These are phyloP conservation scores for Bathelium albidoporum DNA, from an alignment of 495 filamentous ascomycete species.

Conservation along the genomic window DNA sequence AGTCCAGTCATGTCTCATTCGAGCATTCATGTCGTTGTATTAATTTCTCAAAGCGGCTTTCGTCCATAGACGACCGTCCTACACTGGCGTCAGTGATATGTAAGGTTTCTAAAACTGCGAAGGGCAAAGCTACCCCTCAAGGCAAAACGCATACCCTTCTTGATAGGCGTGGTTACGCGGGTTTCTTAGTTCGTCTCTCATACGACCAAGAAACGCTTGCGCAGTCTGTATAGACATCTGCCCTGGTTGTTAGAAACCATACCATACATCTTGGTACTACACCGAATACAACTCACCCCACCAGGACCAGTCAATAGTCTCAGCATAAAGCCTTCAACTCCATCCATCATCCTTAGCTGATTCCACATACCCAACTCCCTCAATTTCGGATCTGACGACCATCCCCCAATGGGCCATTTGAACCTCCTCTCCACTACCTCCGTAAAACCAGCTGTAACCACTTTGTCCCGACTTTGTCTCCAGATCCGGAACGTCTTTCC, in stretches of 20 bases:
- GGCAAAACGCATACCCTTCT: not conserved
- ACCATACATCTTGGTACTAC: not conserved
- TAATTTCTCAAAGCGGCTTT: not conserved
- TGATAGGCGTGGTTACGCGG: not conserved
- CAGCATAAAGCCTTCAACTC: conserved; percentile 24
- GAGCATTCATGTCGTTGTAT: not conserved
- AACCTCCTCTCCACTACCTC: conserved; percentile 21
- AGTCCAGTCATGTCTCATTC: not conserved
- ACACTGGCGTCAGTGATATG: not conserved
- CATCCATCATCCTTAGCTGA: conserved; percentile 22
- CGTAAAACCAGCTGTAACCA: conserved; percentile 23
- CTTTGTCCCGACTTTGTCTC: not conserved
- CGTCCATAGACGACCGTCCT: not conserved
- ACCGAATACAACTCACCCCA: not conserved
- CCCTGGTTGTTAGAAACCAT: not conserved
- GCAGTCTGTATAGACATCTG: conserved; percentile 1
- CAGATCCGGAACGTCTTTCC: not conserved
- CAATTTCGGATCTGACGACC: conserved; percentile 22
- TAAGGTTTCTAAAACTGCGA: not conserved
- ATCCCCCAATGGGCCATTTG: conserved; percentile 24
- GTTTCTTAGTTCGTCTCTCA: not conserved
- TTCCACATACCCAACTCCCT: conserved; percentile 29
- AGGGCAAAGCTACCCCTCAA: not conserved
- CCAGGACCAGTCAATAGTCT: conserved; percentile 20
- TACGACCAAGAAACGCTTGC: not conserved